Percentiles rank a stretch among this genome's conserved stretches.
Conservation (phyloP, 805 yeast species). For the Starmerella riodocensis region DNA sequence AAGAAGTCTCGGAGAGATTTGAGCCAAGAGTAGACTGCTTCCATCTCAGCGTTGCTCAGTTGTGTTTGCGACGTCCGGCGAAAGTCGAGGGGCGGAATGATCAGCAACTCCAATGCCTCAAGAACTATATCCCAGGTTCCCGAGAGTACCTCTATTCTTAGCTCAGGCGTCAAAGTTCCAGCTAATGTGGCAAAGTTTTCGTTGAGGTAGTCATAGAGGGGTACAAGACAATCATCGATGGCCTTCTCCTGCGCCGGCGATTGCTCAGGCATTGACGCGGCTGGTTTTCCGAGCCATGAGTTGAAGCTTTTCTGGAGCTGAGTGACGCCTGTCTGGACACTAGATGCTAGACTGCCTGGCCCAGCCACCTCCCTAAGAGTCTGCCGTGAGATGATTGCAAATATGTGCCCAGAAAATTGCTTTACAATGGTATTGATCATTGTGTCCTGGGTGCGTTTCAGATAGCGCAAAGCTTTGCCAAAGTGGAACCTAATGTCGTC, state of each 20-base stretch:
- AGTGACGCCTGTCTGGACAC: slow-evolving; percentile 22
- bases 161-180: slow-evolving; percentile 39
- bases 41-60: slow-evolving; percentile 47
- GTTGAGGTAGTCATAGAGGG: slow-evolving; percentile 62
- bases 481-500: slow-evolving; percentile 70
- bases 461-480: slow-evolving; percentile 58
- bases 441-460: slow-evolving; percentile 52
- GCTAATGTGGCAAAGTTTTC: slow-evolving; percentile 55
- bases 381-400: slow-evolving; percentile 41
- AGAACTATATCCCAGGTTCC: slow-evolving; percentile 73
- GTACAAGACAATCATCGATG: slow-evolving; percentile 52
- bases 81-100: slow-evolving; percentile 53
- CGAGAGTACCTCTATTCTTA: slow-evolving; percentile 52
- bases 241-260: slow-evolving; percentile 21
- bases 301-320: slow-evolving; percentile 17
- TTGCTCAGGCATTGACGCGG: not conserved
- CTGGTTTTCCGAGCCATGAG: slow-evolving; percentile 25
- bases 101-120: slow-evolving; percentile 50
- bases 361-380: slow-evolving; percentile 37
- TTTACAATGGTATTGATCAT: slow-evolving; percentile 58
- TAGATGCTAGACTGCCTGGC: slow-evolving; percentile 19
- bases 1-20: slow-evolving; percentile 59
- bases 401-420: slow-evolving; percentile 54
- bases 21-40: slow-evolving; percentile 60
- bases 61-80: slow-evolving; percentile 27